Percentiles rank a stretch among this genome's conserved stretches.
Evolutionary conservation across 2,329 filamentous ascomycete species (phyloP).

Genomic region (Trichoderma afroharzianum): DNA sequence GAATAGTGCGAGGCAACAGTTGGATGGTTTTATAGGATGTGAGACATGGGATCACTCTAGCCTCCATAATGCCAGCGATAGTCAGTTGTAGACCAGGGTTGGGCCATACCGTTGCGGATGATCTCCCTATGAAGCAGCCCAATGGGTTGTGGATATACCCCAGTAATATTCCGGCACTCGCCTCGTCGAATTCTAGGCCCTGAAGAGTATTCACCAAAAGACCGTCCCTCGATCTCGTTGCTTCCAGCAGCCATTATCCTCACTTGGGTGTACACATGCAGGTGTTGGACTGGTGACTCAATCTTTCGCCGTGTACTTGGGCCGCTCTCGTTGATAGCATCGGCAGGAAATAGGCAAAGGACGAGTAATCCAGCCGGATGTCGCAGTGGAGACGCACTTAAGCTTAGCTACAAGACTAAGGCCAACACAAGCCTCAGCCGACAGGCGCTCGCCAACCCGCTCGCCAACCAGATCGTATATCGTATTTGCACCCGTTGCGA

Average conservation of each 20-base stretch:
- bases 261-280: not conserved
- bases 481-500: not conserved
- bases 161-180: not conserved
- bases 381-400: slow-evolving; percentile 13
- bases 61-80: not conserved
- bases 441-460: not conserved
- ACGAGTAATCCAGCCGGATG: not conserved
- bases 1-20: slow-evolving; percentile 4
- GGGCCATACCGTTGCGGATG: not conserved
- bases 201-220: not conserved
- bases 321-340: not conserved
- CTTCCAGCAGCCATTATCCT: not conserved
- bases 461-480: slow-evolving; percentile 4
- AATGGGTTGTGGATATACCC: not conserved
- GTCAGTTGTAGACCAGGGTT: not conserved
- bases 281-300: too few species aligned
- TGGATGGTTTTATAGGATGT: not conserved
- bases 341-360: not conserved
- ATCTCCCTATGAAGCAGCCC: not conserved
- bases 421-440: slow-evolving; percentile 9
- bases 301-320: not conserved
- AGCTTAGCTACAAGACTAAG: slow-evolving; percentile 9
- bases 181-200: not conserved
- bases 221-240: not conserved
- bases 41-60: slow-evolving; percentile 2